These are phyloP conservation scores for Blastomyces emzantsi DNA, from an alignment of 2,329 filamentous ascomycete genomes.

Conservation along the genomic window DNA sequence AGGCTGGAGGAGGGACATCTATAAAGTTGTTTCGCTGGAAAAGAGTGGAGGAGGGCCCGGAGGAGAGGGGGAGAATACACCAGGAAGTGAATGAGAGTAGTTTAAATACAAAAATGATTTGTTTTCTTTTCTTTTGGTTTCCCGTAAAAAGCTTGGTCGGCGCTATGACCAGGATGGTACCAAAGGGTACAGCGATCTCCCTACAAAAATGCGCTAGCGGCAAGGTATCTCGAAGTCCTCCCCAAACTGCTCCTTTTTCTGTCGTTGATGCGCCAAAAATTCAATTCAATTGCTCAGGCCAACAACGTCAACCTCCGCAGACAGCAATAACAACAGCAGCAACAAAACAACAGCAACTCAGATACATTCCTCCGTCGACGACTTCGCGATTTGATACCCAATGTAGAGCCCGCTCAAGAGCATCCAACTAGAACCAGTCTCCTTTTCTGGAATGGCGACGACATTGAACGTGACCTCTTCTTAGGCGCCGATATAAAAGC, in stretches of 20 bases:
- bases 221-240: neutral
- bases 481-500: neutral
- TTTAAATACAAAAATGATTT: neutral
- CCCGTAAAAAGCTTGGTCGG: neutral
- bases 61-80: too few species aligned
- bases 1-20: conserved; percentile 7
- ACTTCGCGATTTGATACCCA: neutral
- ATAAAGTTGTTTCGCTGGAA: neutral
- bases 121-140: neutral
- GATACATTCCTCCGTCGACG: neutral
- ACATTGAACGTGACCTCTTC: neutral
- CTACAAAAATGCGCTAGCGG: neutral
- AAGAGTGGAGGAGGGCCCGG: neutral
- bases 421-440: neutral
- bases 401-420: neutral
- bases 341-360: neutral
- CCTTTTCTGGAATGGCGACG: conserved; percentile 3
- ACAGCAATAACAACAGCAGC: neutral
- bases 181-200: neutral
- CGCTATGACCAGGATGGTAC: neutral
- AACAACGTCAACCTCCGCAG: neutral
- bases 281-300: neutral
- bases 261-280: neutral
- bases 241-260: neutral
- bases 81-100: neutral